These are phyloP conservation scores for Pneumocystis wakefieldiae DNA, from an alignment of 1,139 yeast species.

Conservation along the genomic window DNA sequence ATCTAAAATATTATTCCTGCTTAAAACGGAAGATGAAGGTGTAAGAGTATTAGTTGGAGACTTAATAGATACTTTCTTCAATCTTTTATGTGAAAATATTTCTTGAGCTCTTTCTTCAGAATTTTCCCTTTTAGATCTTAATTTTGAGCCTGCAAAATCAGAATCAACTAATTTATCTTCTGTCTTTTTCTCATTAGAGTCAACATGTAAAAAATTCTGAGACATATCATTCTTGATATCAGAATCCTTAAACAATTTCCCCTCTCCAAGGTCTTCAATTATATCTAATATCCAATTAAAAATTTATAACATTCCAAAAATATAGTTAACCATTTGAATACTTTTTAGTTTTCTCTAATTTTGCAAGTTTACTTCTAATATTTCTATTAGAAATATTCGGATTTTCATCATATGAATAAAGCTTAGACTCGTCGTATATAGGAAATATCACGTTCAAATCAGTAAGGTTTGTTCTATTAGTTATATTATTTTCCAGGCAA, in stretches of 20 bases:
- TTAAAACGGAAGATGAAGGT: background rate
- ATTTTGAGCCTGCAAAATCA: background rate
- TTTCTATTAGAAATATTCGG: background rate
- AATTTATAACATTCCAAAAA: background rate
- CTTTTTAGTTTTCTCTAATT: background rate
- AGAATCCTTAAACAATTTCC: background rate
- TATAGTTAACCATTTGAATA: background rate
- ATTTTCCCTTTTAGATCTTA: background rate
- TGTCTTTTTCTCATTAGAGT: background rate
- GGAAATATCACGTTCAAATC: background rate
- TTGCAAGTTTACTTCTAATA: background rate
- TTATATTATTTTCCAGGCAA: background rate
- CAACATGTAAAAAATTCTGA: background rate
- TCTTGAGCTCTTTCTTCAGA: background rate
- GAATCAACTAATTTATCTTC: background rate
- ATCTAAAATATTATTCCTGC: background rate
- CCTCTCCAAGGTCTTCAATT: background rate
- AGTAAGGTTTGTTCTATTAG: background rate
- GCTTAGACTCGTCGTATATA: background rate
- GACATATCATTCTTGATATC: background rate
- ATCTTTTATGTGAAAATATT: background rate
- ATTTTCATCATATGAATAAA: background rate
- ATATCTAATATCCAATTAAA: background rate
- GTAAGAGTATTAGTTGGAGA: background rate
- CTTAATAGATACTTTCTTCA: background rate